These are phyloP conservation scores for Colletotrichum musicola DNA, from an alignment of 2,329 filamentous ascomycete species.

Conservation along the genomic window DNA sequence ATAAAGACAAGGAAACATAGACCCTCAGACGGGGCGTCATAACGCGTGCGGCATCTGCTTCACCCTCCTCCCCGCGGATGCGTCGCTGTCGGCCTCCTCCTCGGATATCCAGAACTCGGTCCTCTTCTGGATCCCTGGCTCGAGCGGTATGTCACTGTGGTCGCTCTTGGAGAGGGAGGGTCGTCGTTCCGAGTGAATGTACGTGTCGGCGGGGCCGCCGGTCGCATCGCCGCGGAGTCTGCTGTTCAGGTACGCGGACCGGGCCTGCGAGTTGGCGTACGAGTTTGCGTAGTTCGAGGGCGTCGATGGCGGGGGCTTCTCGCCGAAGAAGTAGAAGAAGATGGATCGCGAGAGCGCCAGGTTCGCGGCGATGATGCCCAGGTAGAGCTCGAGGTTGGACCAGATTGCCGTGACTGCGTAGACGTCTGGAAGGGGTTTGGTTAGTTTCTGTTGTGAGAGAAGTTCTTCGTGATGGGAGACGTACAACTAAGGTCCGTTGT, in stretches of 20 bases:
- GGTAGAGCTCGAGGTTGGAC: slow-evolving; percentile 52
- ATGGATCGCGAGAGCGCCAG: slow-evolving; percentile 44
- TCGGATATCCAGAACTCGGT: slow-evolving; percentile 41
- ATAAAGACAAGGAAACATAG: no score
- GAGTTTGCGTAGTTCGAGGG: slow-evolving; percentile 15
- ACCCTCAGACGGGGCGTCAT: background rate
- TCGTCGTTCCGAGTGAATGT: slow-evolving; percentile 29
- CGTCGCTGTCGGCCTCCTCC: slow-evolving; percentile 27
- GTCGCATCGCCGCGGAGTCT: slow-evolving; percentile 37
- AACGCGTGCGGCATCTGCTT: slow-evolving; percentile 1
- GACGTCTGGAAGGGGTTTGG: slow-evolving; percentile 42
- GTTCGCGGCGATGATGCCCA: slow-evolving; percentile 53
- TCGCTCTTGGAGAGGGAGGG: slow-evolving; percentile 39
- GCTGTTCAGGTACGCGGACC: slow-evolving; percentile 31
- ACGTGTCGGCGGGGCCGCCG: slow-evolving; percentile 27
- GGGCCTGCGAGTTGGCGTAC: slow-evolving; percentile 28
- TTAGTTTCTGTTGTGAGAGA: background rate
- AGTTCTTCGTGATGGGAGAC: background rate
- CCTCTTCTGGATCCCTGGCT: slow-evolving; percentile 41
- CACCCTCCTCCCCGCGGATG: background rate
- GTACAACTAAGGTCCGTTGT: slow-evolving; percentile 45
- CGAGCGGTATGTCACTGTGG: slow-evolving; percentile 41
- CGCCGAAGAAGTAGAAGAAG: slow-evolving; percentile 42
- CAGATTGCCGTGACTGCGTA: slow-evolving; percentile 53
- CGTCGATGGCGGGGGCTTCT: slow-evolving; percentile 11